These are phyloP conservation scores for Ceratocystis huliohia DNA, from an alignment of 2,329 filamentous ascomycete genomes.

Conservation along the genomic window DNA sequence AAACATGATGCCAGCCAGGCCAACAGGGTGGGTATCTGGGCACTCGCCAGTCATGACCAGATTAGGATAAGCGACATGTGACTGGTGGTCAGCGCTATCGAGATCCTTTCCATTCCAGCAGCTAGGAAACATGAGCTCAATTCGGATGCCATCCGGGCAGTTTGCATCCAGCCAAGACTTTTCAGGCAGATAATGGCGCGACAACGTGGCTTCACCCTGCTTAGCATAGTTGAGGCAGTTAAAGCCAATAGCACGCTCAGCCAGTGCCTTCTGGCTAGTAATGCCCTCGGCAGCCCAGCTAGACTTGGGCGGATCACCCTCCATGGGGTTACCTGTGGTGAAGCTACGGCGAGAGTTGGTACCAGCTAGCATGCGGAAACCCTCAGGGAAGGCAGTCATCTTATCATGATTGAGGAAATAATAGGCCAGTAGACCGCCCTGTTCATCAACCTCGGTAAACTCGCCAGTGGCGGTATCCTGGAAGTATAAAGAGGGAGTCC, in stretches of 20 bases:
- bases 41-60: conserved; percentile 66
- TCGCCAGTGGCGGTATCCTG: conserved; percentile 49
- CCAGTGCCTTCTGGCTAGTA: conserved; percentile 54
- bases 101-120: conserved; percentile 69
- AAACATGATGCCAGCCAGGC: conserved; percentile 64
- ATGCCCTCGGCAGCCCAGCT: conserved; percentile 51
- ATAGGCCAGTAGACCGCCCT: conserved; percentile 80
- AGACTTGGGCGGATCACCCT: conserved; percentile 54
- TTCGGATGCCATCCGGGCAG: conserved; percentile 67
- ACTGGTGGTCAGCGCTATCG: conserved; percentile 43
- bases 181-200: conserved; percentile 68
- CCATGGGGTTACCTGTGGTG: conserved; percentile 51
- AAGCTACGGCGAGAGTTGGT: conserved; percentile 56
- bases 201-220: conserved; percentile 57
- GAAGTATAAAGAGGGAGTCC: conserved; percentile 72
- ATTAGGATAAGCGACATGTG: conserved; percentile 66
- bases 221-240: conserved; percentile 79
- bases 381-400: conserved; percentile 60
- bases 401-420: conserved; percentile 61
- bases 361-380: conserved; percentile 75
- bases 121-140: conserved; percentile 78
- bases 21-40: conserved; percentile 53
- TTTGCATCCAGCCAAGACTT: conserved; percentile 69
- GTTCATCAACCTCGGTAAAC: conserved; percentile 56
- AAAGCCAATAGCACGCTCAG: conserved; percentile 77